Evolutionary conservation across 495 filamentous ascomycete species (phyloP), one percentile per base, ranked within the genome.

Genomic region (Venustampulla echinocandica): DNA sequence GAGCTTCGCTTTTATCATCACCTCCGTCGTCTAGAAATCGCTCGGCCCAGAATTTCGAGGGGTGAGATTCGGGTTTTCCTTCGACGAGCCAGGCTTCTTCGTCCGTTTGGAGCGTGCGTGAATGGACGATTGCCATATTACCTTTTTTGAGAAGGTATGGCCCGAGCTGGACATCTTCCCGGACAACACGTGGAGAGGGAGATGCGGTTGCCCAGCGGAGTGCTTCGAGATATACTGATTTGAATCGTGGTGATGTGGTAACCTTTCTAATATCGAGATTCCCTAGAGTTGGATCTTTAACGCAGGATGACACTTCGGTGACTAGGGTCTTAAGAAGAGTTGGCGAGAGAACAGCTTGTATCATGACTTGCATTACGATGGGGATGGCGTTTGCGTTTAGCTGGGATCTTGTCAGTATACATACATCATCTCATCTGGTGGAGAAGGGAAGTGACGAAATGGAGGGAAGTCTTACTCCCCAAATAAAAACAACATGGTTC

Each of bases 161-260:
- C 7, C 41, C 41, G 6, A 44, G 41, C 13, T 44, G 41, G 22
- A 13, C 13, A 25, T 44, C 23, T 32, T 44, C n/a, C 15, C 27
- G 24, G 17, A 44, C 41, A 5, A 44, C 41, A 1, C 41, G 22
- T 13, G 41, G 41, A 30, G 41, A 44, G 13, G 41, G 23, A 9
- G 41, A 44, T n/a, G 41, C 41, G n/a, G 41, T 44, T n/a, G 41
- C 41, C 41, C 41, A 44, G 41, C 41, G 41, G 7, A 46, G 20
- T 1, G 43, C 3, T 22, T 46, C 43, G 17, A 46, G 33, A 18
- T 46, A 46, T n/a, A 37, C n/a, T 2, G 43, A 46, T 46, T 37
- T 46, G 32, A 46, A 36, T 9, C 19, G 28, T n/a, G 43, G 43
- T 2, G 10, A 32, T 10, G 28, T 36, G 11, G 30, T 36, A 7